These are phyloP conservation scores for Schizonepeta tenuifolia DNA, from an alignment of 257 asterid genomes.

Conservation along the genomic window DNA sequence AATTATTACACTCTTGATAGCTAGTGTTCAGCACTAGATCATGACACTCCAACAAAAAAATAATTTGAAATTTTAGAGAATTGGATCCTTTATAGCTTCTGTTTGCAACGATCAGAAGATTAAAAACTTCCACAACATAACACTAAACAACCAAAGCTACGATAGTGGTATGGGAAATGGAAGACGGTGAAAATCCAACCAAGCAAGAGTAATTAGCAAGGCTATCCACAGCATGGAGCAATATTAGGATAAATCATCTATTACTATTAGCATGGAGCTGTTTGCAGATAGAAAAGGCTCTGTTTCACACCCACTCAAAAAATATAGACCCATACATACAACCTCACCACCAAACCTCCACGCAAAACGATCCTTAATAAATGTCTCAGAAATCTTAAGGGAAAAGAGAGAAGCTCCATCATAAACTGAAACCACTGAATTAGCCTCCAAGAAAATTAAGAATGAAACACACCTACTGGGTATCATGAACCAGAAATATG, in stretches of 20 bases:
- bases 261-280: slow-evolving; percentile 6
- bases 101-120: background rate
- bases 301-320: background rate
- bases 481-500: background rate
- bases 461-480: background rate
- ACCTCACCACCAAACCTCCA: slow-evolving; percentile 7
- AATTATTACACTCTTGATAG: background rate
- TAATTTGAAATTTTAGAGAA: background rate
- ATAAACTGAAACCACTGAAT: slow-evolving; percentile 9
- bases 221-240: too few relatives aligned
- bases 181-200: background rate
- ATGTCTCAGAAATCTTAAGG: background rate
- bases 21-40: background rate
- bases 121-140: background rate
- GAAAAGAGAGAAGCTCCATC: background rate
- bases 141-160: background rate
- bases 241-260: background rate
- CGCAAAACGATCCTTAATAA: background rate
- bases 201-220: background rate
- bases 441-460: background rate
- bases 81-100: background rate
- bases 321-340: background rate
- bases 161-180: background rate
- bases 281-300: background rate
- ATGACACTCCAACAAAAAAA: background rate